phyloP scores from a whole-genome alignment of 2,329 filamentous ascomycete species.

The Sporothrix inflata region DNA sequence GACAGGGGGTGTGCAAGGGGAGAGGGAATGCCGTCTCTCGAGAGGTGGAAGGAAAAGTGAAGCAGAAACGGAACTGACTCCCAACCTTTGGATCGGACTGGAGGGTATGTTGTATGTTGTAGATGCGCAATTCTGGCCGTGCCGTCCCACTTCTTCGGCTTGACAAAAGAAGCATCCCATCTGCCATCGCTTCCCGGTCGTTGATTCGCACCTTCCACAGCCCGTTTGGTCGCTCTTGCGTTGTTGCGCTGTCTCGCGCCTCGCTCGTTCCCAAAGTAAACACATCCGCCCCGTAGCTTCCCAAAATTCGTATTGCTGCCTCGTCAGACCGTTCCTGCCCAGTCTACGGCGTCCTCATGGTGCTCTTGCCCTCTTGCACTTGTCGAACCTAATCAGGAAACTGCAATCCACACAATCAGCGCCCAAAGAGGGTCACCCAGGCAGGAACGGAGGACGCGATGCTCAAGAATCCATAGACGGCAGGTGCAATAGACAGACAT shows the following conservation, averaged over 20 bases:
- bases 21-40: neutral
- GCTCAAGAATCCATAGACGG: slow-evolving; percentile 7
- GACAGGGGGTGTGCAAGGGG: neutral
- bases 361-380: neutral
- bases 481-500: slow-evolving; percentile 21
- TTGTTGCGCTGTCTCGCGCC: neutral
- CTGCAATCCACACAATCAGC: slow-evolving; percentile 2
- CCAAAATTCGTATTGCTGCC: neutral
- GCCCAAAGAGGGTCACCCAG: slow-evolving; percentile 12
- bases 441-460: slow-evolving; percentile 1
- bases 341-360: neutral
- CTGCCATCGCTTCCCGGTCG: neutral
- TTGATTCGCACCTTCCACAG: neutral
- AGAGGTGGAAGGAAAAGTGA: slow-evolving; percentile 6
- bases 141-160: slow-evolving; percentile 23
- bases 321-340: neutral
- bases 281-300: neutral
- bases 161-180: slow-evolving; percentile 12
- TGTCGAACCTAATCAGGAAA: slow-evolving; percentile 3
- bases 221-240: neutral
- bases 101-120: neutral
- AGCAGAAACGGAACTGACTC: neutral
- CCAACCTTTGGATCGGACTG: neutral
- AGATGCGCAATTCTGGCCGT: slow-evolving; percentile 9
- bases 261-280: slow-evolving; percentile 10